These are phyloP conservation scores for Cryphonectria carpinicola DNA, from an alignment of 2,329 filamentous ascomycete genomes.

Conservation along the genomic window DNA sequence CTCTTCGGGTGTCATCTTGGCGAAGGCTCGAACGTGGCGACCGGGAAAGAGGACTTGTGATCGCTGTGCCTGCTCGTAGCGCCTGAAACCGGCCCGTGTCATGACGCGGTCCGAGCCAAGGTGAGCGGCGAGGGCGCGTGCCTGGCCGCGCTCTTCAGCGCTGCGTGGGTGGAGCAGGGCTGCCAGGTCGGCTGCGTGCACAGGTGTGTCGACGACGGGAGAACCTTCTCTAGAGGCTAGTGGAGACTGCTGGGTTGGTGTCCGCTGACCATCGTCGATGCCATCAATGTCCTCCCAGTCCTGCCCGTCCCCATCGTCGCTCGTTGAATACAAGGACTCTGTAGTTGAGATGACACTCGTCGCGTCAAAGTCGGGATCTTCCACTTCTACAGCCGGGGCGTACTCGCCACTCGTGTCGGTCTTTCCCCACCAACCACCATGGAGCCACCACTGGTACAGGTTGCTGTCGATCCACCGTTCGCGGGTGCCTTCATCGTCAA, in stretches of 20 bases:
- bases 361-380: slow-evolving; percentile 51
- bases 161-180: slow-evolving; percentile 80
- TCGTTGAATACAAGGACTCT: slow-evolving; percentile 36
- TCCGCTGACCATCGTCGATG: slow-evolving; percentile 60
- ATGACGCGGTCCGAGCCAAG: slow-evolving; percentile 72
- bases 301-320: slow-evolving; percentile 35
- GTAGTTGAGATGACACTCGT: slow-evolving; percentile 78
- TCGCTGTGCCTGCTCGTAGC: slow-evolving; percentile 69
- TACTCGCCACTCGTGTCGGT: slow-evolving; percentile 83
- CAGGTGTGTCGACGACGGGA: slow-evolving; percentile 62
- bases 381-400: slow-evolving; percentile 58
- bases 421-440: slow-evolving; percentile 83
- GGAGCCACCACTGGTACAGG: slow-evolving; percentile 83
- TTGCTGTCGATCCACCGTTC: slow-evolving; percentile 73
- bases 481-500: slow-evolving; percentile 46
- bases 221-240: slow-evolving; percentile 54
- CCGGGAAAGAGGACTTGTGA: slow-evolving; percentile 66
- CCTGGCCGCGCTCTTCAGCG: slow-evolving; percentile 78
- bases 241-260: slow-evolving; percentile 72
- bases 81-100: slow-evolving; percentile 79
- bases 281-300: slow-evolving; percentile 48
- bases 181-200: slow-evolving; percentile 73
- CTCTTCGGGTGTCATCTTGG: slow-evolving; percentile 58
- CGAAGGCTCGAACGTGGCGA: slow-evolving; percentile 41
- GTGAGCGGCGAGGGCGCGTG: slow-evolving; percentile 79